Conservation (phyloP, 768 basidiomycete genomes). For the Podaxis pistillaris region DNA sequence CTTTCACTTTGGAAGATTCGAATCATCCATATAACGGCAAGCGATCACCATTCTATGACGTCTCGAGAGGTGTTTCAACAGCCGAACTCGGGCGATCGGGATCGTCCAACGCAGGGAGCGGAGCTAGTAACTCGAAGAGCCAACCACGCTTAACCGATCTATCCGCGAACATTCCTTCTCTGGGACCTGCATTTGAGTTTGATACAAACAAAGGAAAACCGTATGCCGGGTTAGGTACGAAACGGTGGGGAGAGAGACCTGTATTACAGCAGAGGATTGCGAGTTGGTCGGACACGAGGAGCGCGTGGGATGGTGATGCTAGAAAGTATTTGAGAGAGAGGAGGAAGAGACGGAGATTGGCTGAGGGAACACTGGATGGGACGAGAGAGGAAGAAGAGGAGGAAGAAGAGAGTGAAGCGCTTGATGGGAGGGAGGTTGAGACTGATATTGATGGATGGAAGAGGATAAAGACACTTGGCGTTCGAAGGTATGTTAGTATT, state of each 20-base stretch:
- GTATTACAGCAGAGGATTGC: conserved; percentile 13
- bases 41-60: conserved; percentile 8
- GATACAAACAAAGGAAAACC: conserved; percentile 4
- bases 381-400: conserved; percentile 1
- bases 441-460: conserved; percentile 9
- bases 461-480: conserved; percentile 16
- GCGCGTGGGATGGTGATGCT: conserved; percentile 16
- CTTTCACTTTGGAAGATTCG: conserved; percentile 20
- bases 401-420: neutral
- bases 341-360: neutral
- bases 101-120: conserved; percentile 4
- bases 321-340: conserved; percentile 1
- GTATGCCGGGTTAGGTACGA: neutral
- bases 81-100: conserved; percentile 10
- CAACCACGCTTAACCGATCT: neutral
- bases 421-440: neutral
- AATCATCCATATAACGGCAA: conserved; percentile 8
- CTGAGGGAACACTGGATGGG: neutral
- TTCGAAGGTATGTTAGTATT: conserved; percentile 26
- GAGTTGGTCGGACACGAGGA: conserved; percentile 27
- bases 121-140: neutral
- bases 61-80: conserved; percentile 17
- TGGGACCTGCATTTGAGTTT: conserved; percentile 10
- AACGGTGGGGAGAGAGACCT: conserved; percentile 10
- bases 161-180: neutral